Base-by-base conservation (phyloP, 495 filamentous ascomycete species). In the Aspergillus asperescens region DNA sequence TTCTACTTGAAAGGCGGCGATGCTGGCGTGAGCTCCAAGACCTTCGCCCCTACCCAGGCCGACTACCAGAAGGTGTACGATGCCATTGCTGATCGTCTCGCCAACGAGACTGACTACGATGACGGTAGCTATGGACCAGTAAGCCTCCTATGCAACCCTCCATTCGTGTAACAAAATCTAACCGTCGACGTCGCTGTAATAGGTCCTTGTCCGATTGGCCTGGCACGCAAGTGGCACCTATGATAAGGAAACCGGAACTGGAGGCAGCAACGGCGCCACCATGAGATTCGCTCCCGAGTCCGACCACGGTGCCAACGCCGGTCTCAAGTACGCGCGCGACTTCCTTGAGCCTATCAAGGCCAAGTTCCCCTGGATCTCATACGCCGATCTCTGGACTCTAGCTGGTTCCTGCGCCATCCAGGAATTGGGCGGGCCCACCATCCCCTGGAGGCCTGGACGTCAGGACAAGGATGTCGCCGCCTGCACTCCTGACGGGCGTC, bases 31-130 rank as follows among this genome's bases (percentile, higher is more conserved):
- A 66, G 55, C 34, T 68, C 69, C 48, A 72, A 58, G 48, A 42
- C 45, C 54, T 87, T 94, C 71, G 78, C 72, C 19, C 89, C 91
- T 57, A 87, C 79, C 57, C 79, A 87, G 73, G 83, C 83, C 50
- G 90, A 98, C 69, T 98, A 95, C 77, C 90, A 96, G 80, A 86
- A 87, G 73, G 90, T 96, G 55, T 98, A 98, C 73, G 83, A 95
- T 62, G 86, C 84, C 64, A 82, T 98, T 62, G 90, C 93, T 31
- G 70, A 75, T 60, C 72, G 75, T 27, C 74, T 98, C 39, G 84
- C 90, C 69, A 86, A 95, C 72, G 81, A 93, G 62, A 89, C 93
- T 56, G 89, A 96, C 53, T 96, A 96, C 63, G 93, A 96, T 66
- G 92, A 98, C 70, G 93, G 93, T 58, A 90, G 85, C 74, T 98